These are phyloP conservation scores for Leccinum truebloodii DNA, from an alignment of 768 basidiomycete genomes.

Conservation along the genomic window DNA sequence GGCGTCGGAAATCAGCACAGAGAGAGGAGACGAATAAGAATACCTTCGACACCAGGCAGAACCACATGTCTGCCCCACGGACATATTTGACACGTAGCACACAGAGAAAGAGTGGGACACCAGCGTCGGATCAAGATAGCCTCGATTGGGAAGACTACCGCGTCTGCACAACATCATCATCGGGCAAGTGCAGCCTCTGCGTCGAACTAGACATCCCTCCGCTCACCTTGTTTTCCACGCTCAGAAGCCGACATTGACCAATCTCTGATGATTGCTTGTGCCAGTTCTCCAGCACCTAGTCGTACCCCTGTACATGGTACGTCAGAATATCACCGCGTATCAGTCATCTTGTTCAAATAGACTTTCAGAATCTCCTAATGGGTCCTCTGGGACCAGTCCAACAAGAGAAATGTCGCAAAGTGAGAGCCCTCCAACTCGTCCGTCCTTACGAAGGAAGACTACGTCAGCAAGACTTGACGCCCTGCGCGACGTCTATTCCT, in stretches of 20 bases:
- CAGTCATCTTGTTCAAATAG: background rate
- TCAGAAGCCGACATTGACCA: constrained; percentile 27
- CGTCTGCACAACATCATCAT: constrained; percentile 17
- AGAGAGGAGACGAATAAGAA: background rate
- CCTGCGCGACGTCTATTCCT: constrained; percentile 45
- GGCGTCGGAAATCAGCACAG: constrained; percentile 11
- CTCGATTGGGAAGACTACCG: constrained; percentile 36
- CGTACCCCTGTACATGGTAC: constrained; percentile 11
- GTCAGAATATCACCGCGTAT: background rate
- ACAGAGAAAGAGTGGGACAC: constrained; percentile 1
- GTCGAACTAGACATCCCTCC: background rate
- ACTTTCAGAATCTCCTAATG: constrained; percentile 3
- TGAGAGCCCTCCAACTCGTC: constrained; percentile 9
- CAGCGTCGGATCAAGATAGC: constrained; percentile 21
- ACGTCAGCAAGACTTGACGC: constrained; percentile 45
- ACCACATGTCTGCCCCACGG: background rate
- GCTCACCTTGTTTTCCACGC: background rate
- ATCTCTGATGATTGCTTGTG: constrained; percentile 15
- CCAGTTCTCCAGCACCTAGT: constrained; percentile 11
- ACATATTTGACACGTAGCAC: background rate
- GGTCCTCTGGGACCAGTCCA: background rate
- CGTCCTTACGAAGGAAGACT: constrained; percentile 39
- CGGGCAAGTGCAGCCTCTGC: constrained; percentile 18
- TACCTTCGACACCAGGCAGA: background rate
- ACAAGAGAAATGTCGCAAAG: constrained; percentile 13